Percentiles rank a stretch among this genome's conserved stretches.
Evolutionary conservation across 192 early-diverging fungal genomes (phyloP).

Genomic region (Lobosporangium transversale): DNA sequence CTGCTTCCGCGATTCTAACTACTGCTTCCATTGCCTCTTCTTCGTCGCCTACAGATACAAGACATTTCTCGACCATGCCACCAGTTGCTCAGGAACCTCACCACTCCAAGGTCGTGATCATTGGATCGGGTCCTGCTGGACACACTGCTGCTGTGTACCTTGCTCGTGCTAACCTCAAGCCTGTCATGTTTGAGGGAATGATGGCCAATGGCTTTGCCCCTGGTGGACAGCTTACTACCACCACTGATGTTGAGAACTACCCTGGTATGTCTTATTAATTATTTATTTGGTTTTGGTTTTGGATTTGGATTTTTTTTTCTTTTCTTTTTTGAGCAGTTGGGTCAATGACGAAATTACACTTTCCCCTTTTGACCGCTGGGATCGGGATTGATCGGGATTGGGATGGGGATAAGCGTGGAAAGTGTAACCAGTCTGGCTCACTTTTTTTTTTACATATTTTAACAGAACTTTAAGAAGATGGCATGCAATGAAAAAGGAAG

Average conservation of each 20-base stretch:
- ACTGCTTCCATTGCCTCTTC: conserved; percentile 16
- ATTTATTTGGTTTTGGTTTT: too few species aligned
- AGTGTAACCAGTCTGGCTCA: too few species aligned
- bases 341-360: background rate
- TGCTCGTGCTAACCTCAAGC: conserved; percentile 92
- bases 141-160: conserved; percentile 98
- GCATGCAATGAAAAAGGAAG: too few species aligned
- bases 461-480: too few species aligned
- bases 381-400: conserved; percentile 2
- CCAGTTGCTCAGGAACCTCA: conserved; percentile 34
- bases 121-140: conserved; percentile 96
- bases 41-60: conserved; percentile 14
- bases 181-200: conserved; percentile 96
- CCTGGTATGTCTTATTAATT: conserved; percentile 69
- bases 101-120: conserved; percentile 73
- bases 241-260: conserved; percentile 96
- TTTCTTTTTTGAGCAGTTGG: background rate
- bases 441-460: too few species aligned
- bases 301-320: background rate
- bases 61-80: conserved; percentile 32
- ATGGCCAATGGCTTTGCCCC: conserved; percentile 85
- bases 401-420: background rate
- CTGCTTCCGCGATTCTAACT: conserved; percentile 47
- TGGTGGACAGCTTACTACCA: conserved; percentile 86
- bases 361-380: background rate